Evolutionary conservation across 371 early-diverging fungal genomes (phyloP).

Genomic region (Mucor velutinosus): DNA sequence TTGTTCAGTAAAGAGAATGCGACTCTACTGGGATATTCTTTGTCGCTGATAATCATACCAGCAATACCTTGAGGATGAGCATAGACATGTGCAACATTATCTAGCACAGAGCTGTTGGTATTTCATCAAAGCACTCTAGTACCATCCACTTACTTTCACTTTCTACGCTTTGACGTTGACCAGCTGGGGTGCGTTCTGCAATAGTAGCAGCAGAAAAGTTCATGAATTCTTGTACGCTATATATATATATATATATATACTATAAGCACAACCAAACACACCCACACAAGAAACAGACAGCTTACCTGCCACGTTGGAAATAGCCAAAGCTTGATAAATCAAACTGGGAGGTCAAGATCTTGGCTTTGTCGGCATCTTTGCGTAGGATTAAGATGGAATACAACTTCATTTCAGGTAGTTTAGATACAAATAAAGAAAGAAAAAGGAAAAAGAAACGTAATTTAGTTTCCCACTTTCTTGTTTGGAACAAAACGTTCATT

Average conservation of each 20-base stretch:
- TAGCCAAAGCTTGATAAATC: constrained; percentile 87
- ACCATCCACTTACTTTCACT: constrained; percentile 68
- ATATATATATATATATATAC: background rate
- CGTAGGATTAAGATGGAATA: constrained; percentile 54
- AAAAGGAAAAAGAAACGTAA: background rate
- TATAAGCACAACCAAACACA: background rate
- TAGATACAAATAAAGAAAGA: background rate
- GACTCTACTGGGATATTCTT: constrained; percentile 91
- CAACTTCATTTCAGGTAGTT: constrained; percentile 49
- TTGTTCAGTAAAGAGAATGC: constrained; percentile 89
- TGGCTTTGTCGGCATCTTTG: constrained; percentile 52
- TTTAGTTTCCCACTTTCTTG: background rate
- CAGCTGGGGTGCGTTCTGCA: constrained; percentile 83
- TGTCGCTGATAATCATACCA: constrained; percentile 83
- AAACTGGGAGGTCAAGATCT: constrained; percentile 61
- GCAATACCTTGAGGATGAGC: constrained; percentile 74
- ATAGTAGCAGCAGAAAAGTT: constrained; percentile 85
- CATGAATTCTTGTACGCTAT: constrained; percentile 89
- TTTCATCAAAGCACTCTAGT: background rate
- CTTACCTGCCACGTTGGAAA: constrained; percentile 86
- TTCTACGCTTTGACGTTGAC: constrained; percentile 86
- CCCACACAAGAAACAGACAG: background rate
- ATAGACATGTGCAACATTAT: constrained; percentile 85
- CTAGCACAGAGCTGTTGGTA: constrained; percentile 36
- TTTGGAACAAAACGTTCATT: background rate